These are phyloP conservation scores for Xylaria sp. DNA, from an alignment of 2,329 filamentous ascomycete genomes.

Conservation along the genomic window DNA sequence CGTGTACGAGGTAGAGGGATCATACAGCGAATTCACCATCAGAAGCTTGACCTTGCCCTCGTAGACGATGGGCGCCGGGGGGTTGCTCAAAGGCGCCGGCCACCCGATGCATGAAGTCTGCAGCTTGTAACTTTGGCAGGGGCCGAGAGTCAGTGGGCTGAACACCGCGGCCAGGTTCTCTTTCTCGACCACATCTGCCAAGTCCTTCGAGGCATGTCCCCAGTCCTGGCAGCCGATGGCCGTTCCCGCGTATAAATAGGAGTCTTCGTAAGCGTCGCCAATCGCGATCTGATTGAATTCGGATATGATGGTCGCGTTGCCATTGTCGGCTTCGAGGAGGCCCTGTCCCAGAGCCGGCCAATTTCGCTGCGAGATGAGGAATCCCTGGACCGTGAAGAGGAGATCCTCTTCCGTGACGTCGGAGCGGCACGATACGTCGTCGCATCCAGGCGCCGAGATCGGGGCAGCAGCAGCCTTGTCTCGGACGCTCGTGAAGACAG, in stretches of 20 bases:
- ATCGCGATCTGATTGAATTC: constrained; percentile 42
- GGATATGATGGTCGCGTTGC: constrained; percentile 52
- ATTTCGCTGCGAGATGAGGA: constrained; percentile 40
- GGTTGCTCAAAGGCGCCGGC: constrained; percentile 51
- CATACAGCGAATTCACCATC: constrained; percentile 52
- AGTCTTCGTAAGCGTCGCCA: constrained; percentile 42
- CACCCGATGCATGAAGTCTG: constrained; percentile 55
- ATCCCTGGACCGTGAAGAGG: constrained; percentile 48
- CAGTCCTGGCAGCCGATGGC: constrained; percentile 55
- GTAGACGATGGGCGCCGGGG: constrained; percentile 44
- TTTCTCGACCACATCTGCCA: constrained; percentile 46
- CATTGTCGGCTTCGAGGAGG: constrained; percentile 47
- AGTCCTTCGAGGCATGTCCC: constrained; percentile 40
- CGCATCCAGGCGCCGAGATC: constrained; percentile 52
- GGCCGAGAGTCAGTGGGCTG: constrained; percentile 48
- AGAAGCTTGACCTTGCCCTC: constrained; percentile 49
- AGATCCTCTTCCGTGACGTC: constrained; percentile 50
- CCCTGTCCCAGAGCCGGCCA: constrained; percentile 42
- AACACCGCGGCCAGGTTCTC: constrained; percentile 46
- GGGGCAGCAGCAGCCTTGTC: constrained; percentile 47
- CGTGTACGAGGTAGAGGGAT: constrained; percentile 53
- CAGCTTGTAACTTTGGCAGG: constrained; percentile 49
- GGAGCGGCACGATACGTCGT: constrained; percentile 42
- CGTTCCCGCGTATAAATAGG: constrained; percentile 43
- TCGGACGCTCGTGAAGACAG: constrained; percentile 45